Evolutionary conservation across 306 rosid genomes (phyloP).

Genomic region (Dicorynia guianensis): DNA sequence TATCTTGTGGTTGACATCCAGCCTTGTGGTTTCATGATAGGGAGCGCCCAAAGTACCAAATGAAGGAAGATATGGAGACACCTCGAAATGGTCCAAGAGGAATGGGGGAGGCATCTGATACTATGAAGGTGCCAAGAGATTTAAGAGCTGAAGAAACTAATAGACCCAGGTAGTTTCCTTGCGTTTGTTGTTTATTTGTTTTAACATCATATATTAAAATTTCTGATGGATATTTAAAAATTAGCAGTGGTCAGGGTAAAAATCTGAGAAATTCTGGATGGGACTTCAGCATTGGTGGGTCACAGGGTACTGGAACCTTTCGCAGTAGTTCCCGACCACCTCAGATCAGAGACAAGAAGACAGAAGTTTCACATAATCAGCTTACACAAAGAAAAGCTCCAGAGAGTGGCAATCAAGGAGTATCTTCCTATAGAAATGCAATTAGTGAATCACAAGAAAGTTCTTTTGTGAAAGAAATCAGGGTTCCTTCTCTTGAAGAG

Average conservation of each 20-base stretch:
- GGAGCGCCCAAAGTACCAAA: slow-evolving; percentile 88
- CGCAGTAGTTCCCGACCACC: slow-evolving; percentile 86
- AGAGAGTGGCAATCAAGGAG: slow-evolving; percentile 65
- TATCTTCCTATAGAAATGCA: slow-evolving; percentile 57
- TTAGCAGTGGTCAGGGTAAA: slow-evolving; percentile 84
- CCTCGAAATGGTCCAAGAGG: slow-evolving; percentile 65
- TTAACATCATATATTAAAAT: slow-evolving; percentile 32
- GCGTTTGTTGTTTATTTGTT: slow-evolving; percentile 31
- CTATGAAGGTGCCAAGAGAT: slow-evolving; percentile 73
- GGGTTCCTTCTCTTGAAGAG: slow-evolving; percentile 53
- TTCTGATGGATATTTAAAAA: slow-evolving; percentile 41
- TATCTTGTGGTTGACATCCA: slow-evolving; percentile 47
- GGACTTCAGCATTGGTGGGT: slow-evolving; percentile 93
- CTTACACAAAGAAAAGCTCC: slow-evolving; percentile 59
- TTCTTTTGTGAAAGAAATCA: slow-evolving; percentile 51
- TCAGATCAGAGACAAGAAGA: slow-evolving; percentile 78
- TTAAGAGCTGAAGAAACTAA: slow-evolving; percentile 66
- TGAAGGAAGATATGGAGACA: slow-evolving; percentile 71
- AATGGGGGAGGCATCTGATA: slow-evolving; percentile 69
- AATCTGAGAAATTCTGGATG: slow-evolving; percentile 81
- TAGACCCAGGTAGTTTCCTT: slow-evolving; percentile 69
- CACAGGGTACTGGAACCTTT: slow-evolving; percentile 86
- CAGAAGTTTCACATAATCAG: slow-evolving; percentile 62
- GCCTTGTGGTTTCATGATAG: slow-evolving; percentile 58
- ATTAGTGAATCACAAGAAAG: slow-evolving; percentile 51